phyloP scores from a whole-genome alignment of 106 monocot genomes.

The Apostasia ramifera region DNA sequence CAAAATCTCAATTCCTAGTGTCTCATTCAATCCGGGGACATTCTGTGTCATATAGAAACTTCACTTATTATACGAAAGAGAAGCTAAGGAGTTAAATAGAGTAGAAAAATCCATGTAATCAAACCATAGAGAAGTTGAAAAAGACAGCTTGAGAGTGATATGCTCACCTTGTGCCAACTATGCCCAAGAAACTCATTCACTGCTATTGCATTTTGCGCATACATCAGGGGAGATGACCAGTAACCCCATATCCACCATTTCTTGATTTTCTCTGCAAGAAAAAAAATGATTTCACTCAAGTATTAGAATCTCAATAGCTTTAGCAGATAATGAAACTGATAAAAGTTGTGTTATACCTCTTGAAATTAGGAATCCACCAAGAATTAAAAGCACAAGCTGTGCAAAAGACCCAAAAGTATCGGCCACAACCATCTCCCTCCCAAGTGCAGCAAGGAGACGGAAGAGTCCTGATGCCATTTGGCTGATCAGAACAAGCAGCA shows the following conservation, averaged over 20 bases:
- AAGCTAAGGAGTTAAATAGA: not conserved
- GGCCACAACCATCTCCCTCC: conserved; percentile 52
- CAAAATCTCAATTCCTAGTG: conserved; percentile 20
- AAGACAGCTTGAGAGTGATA: not conserved
- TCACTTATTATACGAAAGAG: not conserved
- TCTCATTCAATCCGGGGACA: conserved; percentile 4
- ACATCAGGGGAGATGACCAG: conserved; percentile 81
- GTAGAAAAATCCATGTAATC: too few species aligned
- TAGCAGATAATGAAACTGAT: too few species aligned
- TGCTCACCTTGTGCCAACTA: conserved; percentile 43
- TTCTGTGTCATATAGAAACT: conserved; percentile 9
- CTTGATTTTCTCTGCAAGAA: conserved; percentile 40
- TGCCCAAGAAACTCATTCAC: conserved; percentile 71
- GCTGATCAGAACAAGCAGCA: conserved; percentile 31
- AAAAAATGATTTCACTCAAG: not conserved
- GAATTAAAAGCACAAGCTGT: conserved; percentile 28
- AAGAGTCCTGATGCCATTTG: conserved; percentile 64
- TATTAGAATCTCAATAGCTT: too few species aligned
- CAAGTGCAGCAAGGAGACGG: conserved; percentile 47
- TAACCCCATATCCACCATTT: conserved; percentile 82
- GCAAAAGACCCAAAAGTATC: conserved; percentile 53
- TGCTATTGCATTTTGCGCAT: conserved; percentile 71
- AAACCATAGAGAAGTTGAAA: not conserved
- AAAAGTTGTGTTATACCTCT: conserved; percentile 18
- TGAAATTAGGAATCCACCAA: conserved; percentile 55